Base-by-base conservation (phyloP, 306 rosid genomes). In the Citrullus mucosospermus region DNA sequence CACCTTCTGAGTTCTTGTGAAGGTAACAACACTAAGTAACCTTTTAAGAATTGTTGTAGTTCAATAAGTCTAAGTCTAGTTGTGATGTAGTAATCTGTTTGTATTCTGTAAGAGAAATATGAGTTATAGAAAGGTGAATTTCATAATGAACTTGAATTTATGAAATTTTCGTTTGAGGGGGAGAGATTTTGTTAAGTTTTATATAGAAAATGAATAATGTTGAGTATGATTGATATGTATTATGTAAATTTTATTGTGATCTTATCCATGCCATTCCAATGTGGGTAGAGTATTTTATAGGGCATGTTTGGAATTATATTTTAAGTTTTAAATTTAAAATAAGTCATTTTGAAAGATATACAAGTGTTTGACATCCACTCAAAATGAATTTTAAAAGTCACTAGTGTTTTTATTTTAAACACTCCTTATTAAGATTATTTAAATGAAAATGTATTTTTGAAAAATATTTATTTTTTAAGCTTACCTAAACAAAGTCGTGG, bases 1-100 rank as follows among this genome's bases (percentile, higher is more conserved):
- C 97, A 0, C 98, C 96, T 53, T 90, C 96, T 0, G 97, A 92
- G 75, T 94, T 90, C 83, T 85, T 91, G 25, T 93, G 89, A 81
- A 79, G 54, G 74, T 68, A 68, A 68, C 36, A 72, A 68, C 18
- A 72, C n/a, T 72, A 3, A 15, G 15, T 50, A 8, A 50, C 18
- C 36, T n/a, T 25, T 22, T 41, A 8, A 6, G 0, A 50, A 15
- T 59, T 72, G 60, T 20, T 72, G 41, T 72, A 46, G 39, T 70
- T 18, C n/a, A 70, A 41, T 36, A 41, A 18, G 34, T 69, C 7
- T 69, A 7, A 8, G 10, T 67, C 44, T 17, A 7, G 22, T 38
- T 39, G 6, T 70, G 48, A 6, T 32, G 36, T 9, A 2, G 71
- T 16, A 16, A 36, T 66, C 15, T 66, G 50, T 38, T 66, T 66